Percentiles rank a stretch among this genome's conserved stretches.
phyloP scores from a whole-genome alignment of 140 eudicot species.

The Oenanthe javanica region DNA sequence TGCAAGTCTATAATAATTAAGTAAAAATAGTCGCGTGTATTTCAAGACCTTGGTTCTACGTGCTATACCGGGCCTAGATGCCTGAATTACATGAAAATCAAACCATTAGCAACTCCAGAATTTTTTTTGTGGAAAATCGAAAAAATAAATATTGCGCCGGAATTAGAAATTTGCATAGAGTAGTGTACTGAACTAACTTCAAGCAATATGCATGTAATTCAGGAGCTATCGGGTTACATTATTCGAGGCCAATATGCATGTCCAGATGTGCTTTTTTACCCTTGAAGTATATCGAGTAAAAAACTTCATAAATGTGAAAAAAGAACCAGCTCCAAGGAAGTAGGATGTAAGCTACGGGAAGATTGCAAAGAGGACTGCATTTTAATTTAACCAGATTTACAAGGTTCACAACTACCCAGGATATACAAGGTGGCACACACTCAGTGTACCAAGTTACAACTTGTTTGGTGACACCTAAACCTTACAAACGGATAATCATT shows the following conservation, averaged over 20 bases:
- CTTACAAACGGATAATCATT: not conserved
- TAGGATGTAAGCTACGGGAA: not conserved
- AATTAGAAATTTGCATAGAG: no score
- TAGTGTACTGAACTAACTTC: no score
- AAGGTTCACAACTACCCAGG: slow-evolving; percentile 5
- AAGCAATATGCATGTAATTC: no score
- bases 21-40: no score
- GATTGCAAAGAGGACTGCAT: not conserved
- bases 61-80: not conserved
- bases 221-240: no score
- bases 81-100: not conserved
- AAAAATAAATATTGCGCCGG: no score
- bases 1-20: no score
- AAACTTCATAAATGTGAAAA: no score
- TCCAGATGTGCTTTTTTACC: not conserved
- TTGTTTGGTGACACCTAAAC: not conserved
- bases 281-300: not conserved
- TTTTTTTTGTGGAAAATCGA: no score
- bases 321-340: not conserved
- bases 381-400: slow-evolving; percentile 3
- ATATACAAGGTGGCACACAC: slow-evolving; percentile 9
- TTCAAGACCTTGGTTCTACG: no score
- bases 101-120: not conserved
- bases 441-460: not conserved
- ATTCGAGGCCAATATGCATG: not conserved